Conservation (phyloP, 495 filamentous ascomycete species). For the Neurospora sp. region DNA sequence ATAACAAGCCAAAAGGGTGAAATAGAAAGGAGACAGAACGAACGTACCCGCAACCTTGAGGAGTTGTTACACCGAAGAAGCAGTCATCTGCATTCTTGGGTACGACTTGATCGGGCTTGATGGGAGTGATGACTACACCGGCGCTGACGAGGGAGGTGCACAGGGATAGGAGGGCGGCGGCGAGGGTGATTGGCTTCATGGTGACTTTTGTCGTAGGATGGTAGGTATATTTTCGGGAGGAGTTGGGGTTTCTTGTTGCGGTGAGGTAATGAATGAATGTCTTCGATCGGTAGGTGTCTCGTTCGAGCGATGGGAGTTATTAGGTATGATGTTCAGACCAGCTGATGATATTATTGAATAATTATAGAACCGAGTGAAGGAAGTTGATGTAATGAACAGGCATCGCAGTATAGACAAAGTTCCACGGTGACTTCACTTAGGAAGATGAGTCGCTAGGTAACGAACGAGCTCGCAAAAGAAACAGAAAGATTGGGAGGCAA, state of each 20-base stretch:
- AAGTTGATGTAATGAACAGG: not conserved
- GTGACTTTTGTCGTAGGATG: not conserved
- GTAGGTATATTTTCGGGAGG: not conserved
- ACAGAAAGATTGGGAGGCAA: not conserved
- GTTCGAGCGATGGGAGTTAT: not conserved
- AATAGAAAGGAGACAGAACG: conserved; percentile 8
- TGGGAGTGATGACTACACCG: conserved; percentile 37
- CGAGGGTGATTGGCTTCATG: conserved; percentile 31
- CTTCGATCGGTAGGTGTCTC: not conserved
- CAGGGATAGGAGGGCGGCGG: conserved; percentile 24
- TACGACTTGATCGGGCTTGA: conserved; percentile 34
- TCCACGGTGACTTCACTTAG: not conserved
- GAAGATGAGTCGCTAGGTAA: not conserved
- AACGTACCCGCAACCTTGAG: conserved; percentile 38
- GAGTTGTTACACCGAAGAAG: conserved; percentile 39
- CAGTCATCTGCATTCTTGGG: conserved; percentile 31
- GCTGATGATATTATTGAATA: not conserved
- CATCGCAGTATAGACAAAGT: not conserved
- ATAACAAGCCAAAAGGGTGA: not conserved
- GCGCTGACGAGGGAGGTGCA: conserved; percentile 36
- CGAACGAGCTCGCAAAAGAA: not conserved
- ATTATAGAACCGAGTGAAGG: not conserved
- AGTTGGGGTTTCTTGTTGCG: not conserved
- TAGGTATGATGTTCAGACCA: not conserved
- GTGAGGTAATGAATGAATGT: not conserved